A percentile compares a stretch with the other conserved stretches of the same genome.
Conservation (phyloP, 2,329 filamentous ascomycete species). For the Fusarium zealandicum region DNA sequence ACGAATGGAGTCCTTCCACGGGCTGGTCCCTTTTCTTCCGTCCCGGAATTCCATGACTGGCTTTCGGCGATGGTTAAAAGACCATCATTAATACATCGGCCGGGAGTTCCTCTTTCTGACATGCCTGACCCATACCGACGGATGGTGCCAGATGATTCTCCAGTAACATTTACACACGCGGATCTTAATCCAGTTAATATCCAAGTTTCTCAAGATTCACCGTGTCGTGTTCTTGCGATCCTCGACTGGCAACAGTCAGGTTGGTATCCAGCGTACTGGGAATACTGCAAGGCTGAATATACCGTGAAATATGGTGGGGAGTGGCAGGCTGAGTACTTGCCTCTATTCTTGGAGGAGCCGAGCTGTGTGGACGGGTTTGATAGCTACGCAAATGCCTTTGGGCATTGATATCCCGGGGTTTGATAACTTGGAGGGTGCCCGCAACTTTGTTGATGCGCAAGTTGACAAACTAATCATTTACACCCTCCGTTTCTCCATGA, state of each 20-base stretch:
- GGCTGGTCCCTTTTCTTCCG: slow-evolving; percentile 13
- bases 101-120: not conserved
- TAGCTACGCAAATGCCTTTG: not conserved
- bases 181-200: slow-evolving; percentile 28
- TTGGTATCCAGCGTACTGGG: slow-evolving; percentile 33
- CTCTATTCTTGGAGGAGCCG: not conserved
- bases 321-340: slow-evolving; percentile 7
- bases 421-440: not conserved
- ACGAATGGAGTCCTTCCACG: slow-evolving; percentile 1
- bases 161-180: slow-evolving; percentile 18
- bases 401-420: not conserved
- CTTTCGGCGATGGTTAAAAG: slow-evolving; percentile 14
- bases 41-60: slow-evolving; percentile 19
- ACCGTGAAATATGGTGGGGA: not conserved
- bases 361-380: not conserved
- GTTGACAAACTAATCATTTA: no score
- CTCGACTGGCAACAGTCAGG: slow-evolving; percentile 29
- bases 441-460: no score
- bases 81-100: not conserved
- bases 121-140: slow-evolving; percentile 12
- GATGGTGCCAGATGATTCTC: not conserved
- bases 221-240: slow-evolving; percentile 2
- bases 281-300: slow-evolving; percentile 23
- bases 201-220: slow-evolving; percentile 12
- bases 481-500: no score